Conservation (phyloP, 306 rosid genomes). For the Pachyrhizus erosus region DNA sequence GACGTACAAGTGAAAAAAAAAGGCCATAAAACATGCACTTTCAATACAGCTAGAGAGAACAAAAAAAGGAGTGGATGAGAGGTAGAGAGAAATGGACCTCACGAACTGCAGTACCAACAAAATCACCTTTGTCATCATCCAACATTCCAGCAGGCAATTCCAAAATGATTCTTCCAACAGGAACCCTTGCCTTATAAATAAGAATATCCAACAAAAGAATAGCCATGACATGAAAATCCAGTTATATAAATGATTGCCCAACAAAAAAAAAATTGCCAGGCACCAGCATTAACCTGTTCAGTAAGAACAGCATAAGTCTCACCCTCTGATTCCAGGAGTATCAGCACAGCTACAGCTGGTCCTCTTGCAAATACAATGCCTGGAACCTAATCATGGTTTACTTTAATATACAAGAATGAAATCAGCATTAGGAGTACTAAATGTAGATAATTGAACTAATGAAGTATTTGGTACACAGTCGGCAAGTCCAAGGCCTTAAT, state of each 20-base stretch:
- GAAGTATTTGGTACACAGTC: not conserved
- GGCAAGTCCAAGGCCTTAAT: slow-evolving; percentile 5
- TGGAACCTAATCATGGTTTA: slow-evolving; percentile 74
- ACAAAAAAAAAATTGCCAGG: not conserved
- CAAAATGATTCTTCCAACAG: slow-evolving; percentile 77
- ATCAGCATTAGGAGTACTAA: slow-evolving; percentile 41
- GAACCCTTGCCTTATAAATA: slow-evolving; percentile 79
- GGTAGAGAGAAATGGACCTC: slow-evolving; percentile 67
- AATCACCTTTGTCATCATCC: slow-evolving; percentile 80
- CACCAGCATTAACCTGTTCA: slow-evolving; percentile 69
- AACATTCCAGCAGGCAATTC: slow-evolving; percentile 99
- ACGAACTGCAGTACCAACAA: slow-evolving; percentile 91
- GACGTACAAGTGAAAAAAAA: slow-evolving; percentile 32
- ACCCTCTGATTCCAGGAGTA: slow-evolving; percentile 81
- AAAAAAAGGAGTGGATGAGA: not conserved
- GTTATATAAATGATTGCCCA: not conserved
- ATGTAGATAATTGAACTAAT: slow-evolving; percentile 8
- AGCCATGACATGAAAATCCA: slow-evolving; percentile 10
- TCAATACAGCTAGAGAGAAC: not conserved
- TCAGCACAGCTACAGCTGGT: slow-evolving; percentile 86
- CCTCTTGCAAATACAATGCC: slow-evolving; percentile 97
- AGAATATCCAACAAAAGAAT: slow-evolving; percentile 42
- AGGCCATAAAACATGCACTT: not conserved
- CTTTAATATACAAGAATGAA: slow-evolving; percentile 49
- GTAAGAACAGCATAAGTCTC: slow-evolving; percentile 91